These are phyloP conservation scores for Stachybotrys elegans DNA, from an alignment of 2,329 filamentous ascomycete species.

Conservation along the genomic window DNA sequence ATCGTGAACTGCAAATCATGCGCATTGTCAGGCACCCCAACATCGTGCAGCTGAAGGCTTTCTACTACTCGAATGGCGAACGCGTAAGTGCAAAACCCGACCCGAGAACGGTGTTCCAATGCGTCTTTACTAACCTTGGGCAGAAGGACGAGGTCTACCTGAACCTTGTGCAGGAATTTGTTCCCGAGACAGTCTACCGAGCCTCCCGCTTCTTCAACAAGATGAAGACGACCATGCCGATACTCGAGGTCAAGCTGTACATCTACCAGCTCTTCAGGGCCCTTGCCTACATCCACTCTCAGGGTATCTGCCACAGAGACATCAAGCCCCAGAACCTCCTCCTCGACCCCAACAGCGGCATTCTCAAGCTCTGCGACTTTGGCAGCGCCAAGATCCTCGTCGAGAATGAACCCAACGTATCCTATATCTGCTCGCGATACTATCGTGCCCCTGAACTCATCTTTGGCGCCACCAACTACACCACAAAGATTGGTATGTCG, in stretches of 20 bases:
- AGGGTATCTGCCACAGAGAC: constrained; percentile 97
- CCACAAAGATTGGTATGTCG: constrained; percentile 98
- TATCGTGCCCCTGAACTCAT: constrained; percentile 97
- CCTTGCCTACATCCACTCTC: constrained; percentile 96
- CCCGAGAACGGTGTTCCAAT: neutral
- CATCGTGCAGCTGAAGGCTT: constrained; percentile 97
- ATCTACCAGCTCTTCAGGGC: constrained; percentile 99
- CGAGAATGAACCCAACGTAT: constrained; percentile 98
- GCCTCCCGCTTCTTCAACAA: constrained; percentile 99
- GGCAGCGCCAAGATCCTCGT: constrained; percentile 98
- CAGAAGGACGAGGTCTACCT: constrained; percentile 98
- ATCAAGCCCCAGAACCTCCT: constrained; percentile 99
- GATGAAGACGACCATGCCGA: constrained; percentile 99
- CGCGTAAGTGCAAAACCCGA: constrained; percentile 58
- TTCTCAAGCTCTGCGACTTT: constrained; percentile 97
- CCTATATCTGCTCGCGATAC: constrained; percentile 98
- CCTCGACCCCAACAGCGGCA: constrained; percentile 82
- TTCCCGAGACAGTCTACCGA: constrained; percentile 96
- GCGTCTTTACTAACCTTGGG: constrained; percentile 3
- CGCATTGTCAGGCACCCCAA: constrained; percentile 98
- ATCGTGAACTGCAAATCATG: constrained; percentile 99
- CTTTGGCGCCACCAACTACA: constrained; percentile 98
- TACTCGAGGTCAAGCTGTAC: constrained; percentile 97
- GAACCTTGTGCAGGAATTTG: constrained; percentile 95
- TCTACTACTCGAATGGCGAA: constrained; percentile 99